Base-by-base conservation (phyloP, 2,329 filamentous ascomycete species). In the Phoma sp. region DNA sequence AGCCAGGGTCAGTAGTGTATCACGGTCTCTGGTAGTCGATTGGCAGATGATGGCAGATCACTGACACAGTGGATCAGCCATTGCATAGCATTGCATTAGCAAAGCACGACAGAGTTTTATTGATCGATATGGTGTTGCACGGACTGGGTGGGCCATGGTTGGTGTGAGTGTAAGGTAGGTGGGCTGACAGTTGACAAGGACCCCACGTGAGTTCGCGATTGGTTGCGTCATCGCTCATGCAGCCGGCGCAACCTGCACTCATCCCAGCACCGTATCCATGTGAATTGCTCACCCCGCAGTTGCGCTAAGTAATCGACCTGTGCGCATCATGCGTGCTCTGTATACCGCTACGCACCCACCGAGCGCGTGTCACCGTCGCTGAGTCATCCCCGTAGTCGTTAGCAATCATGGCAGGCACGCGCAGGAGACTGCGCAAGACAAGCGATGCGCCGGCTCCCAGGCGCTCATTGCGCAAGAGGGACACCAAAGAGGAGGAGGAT, bases 381-480 rank as follows among this genome's bases (percentile, higher is more conserved):
- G 24, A 29, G 22, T 7, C 6, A 19, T n/a, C 15, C 3, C 27
- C 36, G n/a, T 24, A 22, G 31, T 38, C 27, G 52, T 37, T 46
- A 40, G 43, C 29, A 35, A 54, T 46, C 45, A 75, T 75, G 73
- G 70, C 66, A 38, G 63, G 69, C 49, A 51, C 62, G 43, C 64
- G 65, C 45, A 60, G 68, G 17, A 61, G 63, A 33, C 44, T 62
- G 17, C 68, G 51, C 35, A 73, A 70, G 51, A 35, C 61, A 25
- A 31, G 56, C 6, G 55, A 59, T 17, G 36, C 55, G 19, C 43
- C 55, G 13, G 58, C 61, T 17, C 62, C 67, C 6, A 58, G 65
- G 51, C 63, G 69, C 4, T 71, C 69, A n/a, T 55, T 65, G 31
- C 65, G 72, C 12, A 60, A 58, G 7, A 53, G 51, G 13, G 65